Percentiles rank a stretch among this genome's conserved stretches.
Evolutionary conservation across 2,329 filamentous ascomycete genomes (phyloP).

Genomic region (Ophiocordyceps camponoti-rufipedis): DNA sequence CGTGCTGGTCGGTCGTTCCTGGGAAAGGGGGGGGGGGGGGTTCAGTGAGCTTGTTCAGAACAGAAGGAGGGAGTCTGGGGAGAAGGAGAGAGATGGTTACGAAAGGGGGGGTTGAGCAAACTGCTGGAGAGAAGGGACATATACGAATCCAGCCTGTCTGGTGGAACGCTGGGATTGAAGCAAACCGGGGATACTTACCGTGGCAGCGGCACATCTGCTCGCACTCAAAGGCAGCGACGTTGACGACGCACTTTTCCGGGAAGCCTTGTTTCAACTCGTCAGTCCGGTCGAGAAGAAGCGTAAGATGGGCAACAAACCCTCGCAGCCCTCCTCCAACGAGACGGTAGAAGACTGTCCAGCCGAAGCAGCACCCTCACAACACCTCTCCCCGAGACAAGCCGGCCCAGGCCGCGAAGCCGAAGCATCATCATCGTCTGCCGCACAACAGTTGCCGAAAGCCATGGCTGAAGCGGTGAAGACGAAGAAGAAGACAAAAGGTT

Average conservation of each 20-base stretch:
- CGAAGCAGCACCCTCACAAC: not conserved
- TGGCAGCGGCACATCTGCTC: slow-evolving; percentile 11
- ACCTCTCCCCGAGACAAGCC: not conserved
- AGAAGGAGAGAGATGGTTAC: not conserved
- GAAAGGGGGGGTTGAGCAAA: too few species aligned
- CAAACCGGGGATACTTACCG: slow-evolving; percentile 5
- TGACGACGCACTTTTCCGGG: slow-evolving; percentile 13
- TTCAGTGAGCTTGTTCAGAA: not conserved
- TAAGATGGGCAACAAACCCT: slow-evolving; percentile 5
- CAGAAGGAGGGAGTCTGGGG: slow-evolving; percentile 4
- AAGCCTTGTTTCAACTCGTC: not conserved
- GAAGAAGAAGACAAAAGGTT: too few species aligned
- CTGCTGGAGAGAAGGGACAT: not conserved
- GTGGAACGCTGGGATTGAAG: not conserved
- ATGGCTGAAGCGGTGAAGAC: not conserved
- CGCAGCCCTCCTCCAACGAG: slow-evolving; percentile 9
- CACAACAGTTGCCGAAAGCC: not conserved
- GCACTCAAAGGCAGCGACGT: slow-evolving; percentile 12
- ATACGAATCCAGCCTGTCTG: too few species aligned
- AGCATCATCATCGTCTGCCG: not conserved
- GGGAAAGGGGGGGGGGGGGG: not conserved
- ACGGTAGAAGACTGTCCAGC: slow-evolving; percentile 4
- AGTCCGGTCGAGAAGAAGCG: not conserved
- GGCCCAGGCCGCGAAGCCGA: not conserved
- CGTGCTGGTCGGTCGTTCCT: slow-evolving; percentile 11